Base-by-base conservation (phyloP, 2,329 filamentous ascomycete genomes). In the Aspergillus amoenus region DNA sequence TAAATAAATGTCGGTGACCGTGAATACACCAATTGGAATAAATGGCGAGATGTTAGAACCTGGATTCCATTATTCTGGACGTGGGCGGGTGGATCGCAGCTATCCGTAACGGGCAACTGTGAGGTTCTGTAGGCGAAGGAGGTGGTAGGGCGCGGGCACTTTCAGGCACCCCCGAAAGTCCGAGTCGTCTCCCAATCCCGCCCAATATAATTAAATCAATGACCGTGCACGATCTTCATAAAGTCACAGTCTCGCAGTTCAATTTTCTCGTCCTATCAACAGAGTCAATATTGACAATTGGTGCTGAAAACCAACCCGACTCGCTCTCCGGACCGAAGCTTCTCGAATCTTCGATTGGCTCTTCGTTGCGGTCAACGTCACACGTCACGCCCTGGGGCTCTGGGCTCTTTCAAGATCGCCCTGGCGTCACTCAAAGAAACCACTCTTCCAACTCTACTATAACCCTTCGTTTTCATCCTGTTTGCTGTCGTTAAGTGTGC, bases 301-400 rank as follows among this genome's bases (percentile, higher is more conserved):
- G 13, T 13, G 34, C 6, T 37, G 13, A 37, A 37, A 37, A 5
- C 34, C 34, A 37, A 5, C 34, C 12, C 34, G 12, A 37, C 34
- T n/a, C 34, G 34, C 34, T n/a, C 13, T n/a, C 13, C 15, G 15
- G 21, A 47, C 63, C 42, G 73, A 75, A 74, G 46, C 59, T 75
- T 75, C 73, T 65, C 59, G 73, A 75, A 75, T 54, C 59, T 75
- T 75, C 73, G 55, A 66, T 65, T 59, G 59, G 60, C 56, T 55
- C 53, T 37, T 6, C 22, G 40, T 46, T 55, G 56, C 59, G 51
- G 55, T 59, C 61, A 52, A 68, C 65, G 67, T 73, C 69, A 68
- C 69, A 70, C 69, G 69, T 71, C 70, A 72, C 64, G 49, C 22
- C 34, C 58, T 57, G 55, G 52, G 54, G 44, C 55, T 55, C 43